Conservation (phyloP, 2,329 filamentous ascomycete genomes). For the Arthroderma uncinatum region DNA sequence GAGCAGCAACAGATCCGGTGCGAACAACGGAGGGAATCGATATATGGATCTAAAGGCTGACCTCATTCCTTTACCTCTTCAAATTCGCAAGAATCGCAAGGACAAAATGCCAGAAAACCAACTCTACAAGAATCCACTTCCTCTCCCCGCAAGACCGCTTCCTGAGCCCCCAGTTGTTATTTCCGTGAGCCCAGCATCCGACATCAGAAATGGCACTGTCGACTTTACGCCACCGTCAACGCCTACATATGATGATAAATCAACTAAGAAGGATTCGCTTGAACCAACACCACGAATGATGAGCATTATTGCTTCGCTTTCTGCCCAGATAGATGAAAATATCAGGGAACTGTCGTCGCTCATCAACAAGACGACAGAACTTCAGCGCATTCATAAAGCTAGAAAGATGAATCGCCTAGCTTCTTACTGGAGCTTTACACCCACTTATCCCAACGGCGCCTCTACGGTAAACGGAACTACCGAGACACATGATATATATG, state of each 20-base stretch:
- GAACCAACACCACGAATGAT: not conserved
- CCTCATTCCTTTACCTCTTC: not conserved
- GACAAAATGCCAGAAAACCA: not conserved
- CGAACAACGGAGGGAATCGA: not conserved
- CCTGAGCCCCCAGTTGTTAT: slow-evolving; percentile 2
- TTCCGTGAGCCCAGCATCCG: not conserved
- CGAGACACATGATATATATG: not conserved
- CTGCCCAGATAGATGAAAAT: slow-evolving; percentile 3
- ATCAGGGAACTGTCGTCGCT: slow-evolving; percentile 1
- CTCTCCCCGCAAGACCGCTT: not conserved
- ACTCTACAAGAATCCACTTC: not conserved
- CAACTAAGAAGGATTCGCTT: not conserved
- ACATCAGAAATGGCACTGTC: not conserved
- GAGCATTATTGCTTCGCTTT: slow-evolving; percentile 4
- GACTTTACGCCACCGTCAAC: not conserved
- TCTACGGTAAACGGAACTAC: not conserved
- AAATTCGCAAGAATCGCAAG: slow-evolving; percentile 1
- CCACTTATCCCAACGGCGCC: slow-evolving; percentile 15
- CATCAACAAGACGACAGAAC: slow-evolving; percentile 16
- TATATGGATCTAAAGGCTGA: not conserved
- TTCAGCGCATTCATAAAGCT: slow-evolving; percentile 15
- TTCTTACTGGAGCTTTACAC: slow-evolving; percentile 34
- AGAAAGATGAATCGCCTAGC: slow-evolving; percentile 23
- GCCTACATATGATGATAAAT: not conserved
- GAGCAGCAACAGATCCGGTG: not conserved